Base-by-base conservation (phyloP, 2,329 filamentous ascomycete species). In the Aspergillus sp. region DNA sequence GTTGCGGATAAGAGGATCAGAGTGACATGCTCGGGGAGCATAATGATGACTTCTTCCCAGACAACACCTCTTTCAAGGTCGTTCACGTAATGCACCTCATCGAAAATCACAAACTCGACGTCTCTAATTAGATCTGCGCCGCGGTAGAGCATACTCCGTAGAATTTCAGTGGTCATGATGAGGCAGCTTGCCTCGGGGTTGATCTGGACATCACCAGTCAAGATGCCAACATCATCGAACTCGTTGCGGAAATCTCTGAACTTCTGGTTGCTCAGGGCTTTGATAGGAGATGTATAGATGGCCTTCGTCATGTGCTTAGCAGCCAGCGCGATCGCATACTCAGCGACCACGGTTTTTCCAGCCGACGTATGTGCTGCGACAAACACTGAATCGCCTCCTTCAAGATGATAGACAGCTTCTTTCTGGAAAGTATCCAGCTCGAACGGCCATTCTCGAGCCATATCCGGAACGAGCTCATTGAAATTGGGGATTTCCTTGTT, bases 251-350 rank as follows among this genome's bases (percentile, higher is more conserved):
- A 99, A 73, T 99, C 95, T 64, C 95, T 87, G 77, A 98, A 99
- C 75, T 99, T 99, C 73, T 99, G 95, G 73, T 99, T 99, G 77
- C 95, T 98, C 58, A 99, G 81, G 2, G 95, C 95, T 75, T 99
- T 99, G 81, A 99, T 99, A 0, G 95, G 95, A 0, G 95, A 98
- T 0, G 95, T 99, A 75, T 99, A 99, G 64, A 99, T 99, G 22
- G 95, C 94, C 75, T 99, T 99, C 9, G 95, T 99, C 94, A 98
- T 98, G 74, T 99, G 95, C 72, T 94, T 96, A n/a, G 92, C 89
- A 31, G 95, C 95, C 59, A 99, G 81, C 6, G 95, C 92, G 74
- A 99, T 98, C 52, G 94, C 95, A 76, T 99, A 99, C 74, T 99
- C 95, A 29, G 95, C 95, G 14, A 99, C 95, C 0, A 98, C 95